Conservation (phyloP, 441 rosid genomes). For the Populus hybrid region DNA sequence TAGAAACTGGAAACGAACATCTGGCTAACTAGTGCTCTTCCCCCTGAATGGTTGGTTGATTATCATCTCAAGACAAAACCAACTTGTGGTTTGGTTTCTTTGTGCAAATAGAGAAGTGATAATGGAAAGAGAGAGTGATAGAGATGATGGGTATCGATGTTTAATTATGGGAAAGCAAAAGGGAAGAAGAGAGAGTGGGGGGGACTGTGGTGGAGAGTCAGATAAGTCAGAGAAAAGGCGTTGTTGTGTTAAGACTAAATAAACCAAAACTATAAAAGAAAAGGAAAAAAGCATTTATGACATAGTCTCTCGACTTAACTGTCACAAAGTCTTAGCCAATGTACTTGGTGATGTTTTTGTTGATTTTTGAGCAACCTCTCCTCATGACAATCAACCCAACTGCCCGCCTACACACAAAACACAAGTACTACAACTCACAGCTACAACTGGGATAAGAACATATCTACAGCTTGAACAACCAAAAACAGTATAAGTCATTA, state of each 20-base stretch:
- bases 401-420: constrained; percentile 9
- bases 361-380: constrained; percentile 9
- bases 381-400: background rate
- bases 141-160: constrained; percentile 32
- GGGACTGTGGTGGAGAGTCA: constrained; percentile 55
- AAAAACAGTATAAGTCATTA: constrained; percentile 1
- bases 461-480: constrained; percentile 1
- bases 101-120: constrained; percentile 9
- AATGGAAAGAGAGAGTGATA: constrained; percentile 13
- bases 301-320: background rate
- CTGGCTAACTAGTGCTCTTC: constrained; percentile 5
- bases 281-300: background rate
- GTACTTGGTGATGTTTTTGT: constrained; percentile 5
- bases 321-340: background rate
- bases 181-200: constrained; percentile 37
- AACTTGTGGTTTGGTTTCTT: constrained; percentile 12
- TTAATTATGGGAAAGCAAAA: constrained; percentile 53
- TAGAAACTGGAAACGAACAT: constrained; percentile 24
- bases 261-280: constrained; percentile 12
- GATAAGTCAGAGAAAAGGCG: constrained; percentile 37
- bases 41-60: constrained; percentile 15
- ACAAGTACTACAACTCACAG: background rate
- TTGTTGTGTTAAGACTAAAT: constrained; percentile 23
- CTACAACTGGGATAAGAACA: constrained; percentile 16
- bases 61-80: constrained; percentile 26